Evolutionary conservation across 495 filamentous ascomycete genomes (phyloP), one percentile per base, ranked within the genome.

Genomic region (Hypoxylon rickii): DNA sequence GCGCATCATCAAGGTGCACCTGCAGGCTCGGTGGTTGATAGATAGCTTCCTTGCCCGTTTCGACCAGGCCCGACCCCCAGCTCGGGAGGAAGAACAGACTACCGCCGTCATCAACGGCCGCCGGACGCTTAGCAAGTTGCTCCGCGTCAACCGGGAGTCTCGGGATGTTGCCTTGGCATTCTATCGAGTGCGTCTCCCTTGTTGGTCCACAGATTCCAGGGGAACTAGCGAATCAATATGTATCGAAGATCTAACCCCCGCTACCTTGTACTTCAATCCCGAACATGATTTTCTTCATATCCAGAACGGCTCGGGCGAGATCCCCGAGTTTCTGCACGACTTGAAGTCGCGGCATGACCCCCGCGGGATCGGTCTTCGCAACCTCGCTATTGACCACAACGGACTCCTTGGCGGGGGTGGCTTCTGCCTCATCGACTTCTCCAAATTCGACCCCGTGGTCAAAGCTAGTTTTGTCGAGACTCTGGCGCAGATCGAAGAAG

Each of bases 171-270:
- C 58, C 19, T 19, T 58, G 39, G 7, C 11, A 41, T 63, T 63
- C 40, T 63, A 63, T 21, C 51, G 58, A n/a, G 58, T 63, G 15
- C 58, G 40, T 37, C 38, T 63, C 12, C 58, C 58, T 40, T 63
- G 58, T 41, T 51, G 41, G 37, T n/a, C 17, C n/a, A 47, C 3
- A 41, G 17, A 41, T 7, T 19, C 34, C 6, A 40, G 2, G 12
- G 12, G 11, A 21, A 2, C 22, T n/a, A 12, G 22, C 7, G 6
- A 2, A 13, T n/a, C n/a, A n/a, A n/a, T n/a, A n/a, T n/a, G n/a
- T n/a, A n/a, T n/a, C n/a, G n/a, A n/a, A n/a, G n/a, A n/a, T n/a
- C 38, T 40, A 12, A 52, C 48, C 17, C 20, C 43, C 33, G 45
- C 41, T 16, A 52, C 44, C 13, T 32, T 63, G 20, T 58, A 52